phyloP scores from a whole-genome alignment of 148 eudicot genomes.

The Arbutus unedo region DNA sequence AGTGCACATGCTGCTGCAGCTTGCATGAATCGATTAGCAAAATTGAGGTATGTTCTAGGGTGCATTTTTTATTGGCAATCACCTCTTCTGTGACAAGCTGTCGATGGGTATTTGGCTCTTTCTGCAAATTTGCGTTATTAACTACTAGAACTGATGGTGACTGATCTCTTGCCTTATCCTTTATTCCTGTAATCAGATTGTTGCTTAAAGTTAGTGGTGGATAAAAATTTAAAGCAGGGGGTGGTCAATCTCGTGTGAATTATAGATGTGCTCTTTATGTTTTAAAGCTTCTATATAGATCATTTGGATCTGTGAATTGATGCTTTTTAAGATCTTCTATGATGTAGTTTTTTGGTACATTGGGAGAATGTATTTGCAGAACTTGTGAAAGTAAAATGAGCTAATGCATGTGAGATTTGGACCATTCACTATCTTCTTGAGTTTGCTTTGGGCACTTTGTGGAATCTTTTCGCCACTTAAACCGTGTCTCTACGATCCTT shows the following conservation, averaged over 20 bases:
- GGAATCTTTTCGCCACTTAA: neutral
- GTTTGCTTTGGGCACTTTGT: neutral
- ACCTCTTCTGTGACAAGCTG: neutral
- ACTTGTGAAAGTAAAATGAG: neutral
- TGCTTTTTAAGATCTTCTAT: neutral
- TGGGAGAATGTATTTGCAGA: neutral
- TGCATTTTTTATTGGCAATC: neutral
- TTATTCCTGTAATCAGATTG: neutral
- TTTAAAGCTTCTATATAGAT: neutral
- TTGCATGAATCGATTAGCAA: conserved; percentile 96
- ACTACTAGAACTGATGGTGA: neutral
- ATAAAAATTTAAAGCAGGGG: neutral
- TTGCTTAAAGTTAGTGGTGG: neutral
- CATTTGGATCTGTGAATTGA: neutral
- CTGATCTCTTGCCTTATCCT: neutral
- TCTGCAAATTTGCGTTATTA: neutral
- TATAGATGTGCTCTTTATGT: neutral
- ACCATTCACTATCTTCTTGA: neutral
- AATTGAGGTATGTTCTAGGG: conserved; percentile 58
- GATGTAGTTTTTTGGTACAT: neutral
- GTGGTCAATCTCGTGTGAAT: neutral
- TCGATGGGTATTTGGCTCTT: neutral
- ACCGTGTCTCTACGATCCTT: neutral
- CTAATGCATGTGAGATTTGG: neutral
- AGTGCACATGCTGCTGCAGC: conserved; percentile 86